Evolutionary conservation across 148 eudicot genomes (phyloP), one percentile per base, ranked within the genome.

Genomic region (Persicaria maculosa): DNA sequence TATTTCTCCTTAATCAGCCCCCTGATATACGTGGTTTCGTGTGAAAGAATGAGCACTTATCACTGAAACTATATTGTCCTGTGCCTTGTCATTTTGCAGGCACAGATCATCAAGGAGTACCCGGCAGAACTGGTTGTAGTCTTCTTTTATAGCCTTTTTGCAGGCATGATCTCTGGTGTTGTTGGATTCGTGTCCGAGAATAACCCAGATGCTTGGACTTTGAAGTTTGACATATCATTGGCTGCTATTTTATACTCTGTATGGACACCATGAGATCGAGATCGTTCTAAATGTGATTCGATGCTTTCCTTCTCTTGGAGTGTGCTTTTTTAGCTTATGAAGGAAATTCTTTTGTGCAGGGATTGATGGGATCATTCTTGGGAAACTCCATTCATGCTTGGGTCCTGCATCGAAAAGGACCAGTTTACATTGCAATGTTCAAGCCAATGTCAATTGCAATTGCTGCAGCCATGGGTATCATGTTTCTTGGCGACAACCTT

Each of bases 351-450:
- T 9, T 20, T 52, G 20, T 59, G 5, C 31, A 88, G 90, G 89
- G 90, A 12, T 4, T 88, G 9, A 64, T 87, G 15, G 88, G 88
- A 17, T 87, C 88, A n/a, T 77, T 47, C 68, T 54, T 90, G 79
- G 78, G 77, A 48, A 86, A 83, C 67, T 76, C 83, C 5, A 54
- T 88, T 31, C 90, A 85, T 46, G 78, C 90, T 14, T 93, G 93
- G 90, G 84, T 82, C 22, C 52, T 90, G 48, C 87, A 74, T 10
- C 22, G 80, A 46, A 90, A 83, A 73, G 98, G 93, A 12, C 98
- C 98, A 5, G 88, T 93, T 52, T 93, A 85, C 59, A 82, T 93
- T 16, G 88, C 96, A 15, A 83, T 90, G 93, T 93, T 93, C 84
- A 89, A 85, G 86, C 98, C 98, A 44, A 22, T 92, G n/a, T 82